Percentiles rank a stretch among this genome's conserved stretches.
phyloP scores from a whole-genome alignment of 441 rosid species.

The Gossypium gossypioides region DNA sequence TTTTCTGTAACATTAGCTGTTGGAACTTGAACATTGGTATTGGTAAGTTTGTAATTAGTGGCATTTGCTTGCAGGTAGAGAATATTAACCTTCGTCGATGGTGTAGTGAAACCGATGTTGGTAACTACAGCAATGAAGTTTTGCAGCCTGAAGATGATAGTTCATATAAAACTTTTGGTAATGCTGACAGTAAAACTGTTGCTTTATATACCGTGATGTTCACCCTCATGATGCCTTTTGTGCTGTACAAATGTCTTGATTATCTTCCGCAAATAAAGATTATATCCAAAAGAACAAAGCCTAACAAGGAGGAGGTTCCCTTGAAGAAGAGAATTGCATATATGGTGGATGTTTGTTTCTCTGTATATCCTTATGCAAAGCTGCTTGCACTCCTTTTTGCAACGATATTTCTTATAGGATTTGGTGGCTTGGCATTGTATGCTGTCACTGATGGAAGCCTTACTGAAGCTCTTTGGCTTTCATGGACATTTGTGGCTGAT shows the following conservation, averaged over 20 bases:
- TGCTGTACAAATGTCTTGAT: constrained; percentile 62
- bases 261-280: constrained; percentile 49
- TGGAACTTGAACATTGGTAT: not conserved
- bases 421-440: constrained; percentile 76
- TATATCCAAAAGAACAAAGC: constrained; percentile 35
- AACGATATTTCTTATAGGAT: constrained; percentile 64
- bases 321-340: constrained; percentile 85
- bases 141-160: constrained; percentile 25
- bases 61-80: constrained; percentile 53
- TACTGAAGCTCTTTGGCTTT: constrained; percentile 80
- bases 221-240: constrained; percentile 51
- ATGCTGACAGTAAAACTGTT: constrained; percentile 44
- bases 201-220: constrained; percentile 50
- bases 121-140: constrained; percentile 22
- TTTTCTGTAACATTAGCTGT: not conserved
- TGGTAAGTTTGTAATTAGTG: constrained; percentile 5
- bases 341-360: constrained; percentile 76
- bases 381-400: constrained; percentile 86
- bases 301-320: constrained; percentile 65
- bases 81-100: constrained; percentile 31
- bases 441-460: constrained; percentile 75
- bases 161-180: constrained; percentile 23
- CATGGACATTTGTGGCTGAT: constrained; percentile 90
- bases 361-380: constrained; percentile 82
- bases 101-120: constrained; percentile 32